Evolutionary conservation across 1,139 yeast genomes (phyloP), one percentile per base, ranked within the genome.

Genomic region (Lodderomyces metapsilosis): DNA sequence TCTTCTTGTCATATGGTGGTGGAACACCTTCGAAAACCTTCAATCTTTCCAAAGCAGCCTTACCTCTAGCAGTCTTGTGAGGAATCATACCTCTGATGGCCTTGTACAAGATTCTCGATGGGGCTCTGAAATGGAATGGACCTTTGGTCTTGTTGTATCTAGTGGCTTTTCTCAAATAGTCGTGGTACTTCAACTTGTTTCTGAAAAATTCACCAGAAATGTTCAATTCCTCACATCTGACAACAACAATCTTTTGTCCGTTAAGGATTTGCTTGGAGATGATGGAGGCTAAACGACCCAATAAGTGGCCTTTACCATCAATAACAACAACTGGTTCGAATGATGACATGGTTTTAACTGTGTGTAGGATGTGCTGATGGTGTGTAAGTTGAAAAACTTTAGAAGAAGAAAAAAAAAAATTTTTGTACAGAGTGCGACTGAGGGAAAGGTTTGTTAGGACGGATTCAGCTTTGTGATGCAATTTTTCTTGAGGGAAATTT

Each of bases 101-200:
- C 87, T 92, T 92, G 94, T 89, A 91, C 78, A 92, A 88, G 78
- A 92, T 89, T 82, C 98, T 89, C 54, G 98, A 89, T 75, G 98
- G 99, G 54, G 99, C 99, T 80, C 98, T 92, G 96, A 92, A 92
- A 76, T 92, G 99, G 98, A 92, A 94, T 71, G 98, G 98, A 80
- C 98, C 99, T 74, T 89, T 88, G 66, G 82, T 84, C 81, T 89
- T 89, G 95, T 92, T 92, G 92, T 76, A 92, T 80, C 96, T 88
- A 71, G 98, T 88, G 64, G 95, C 87, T 84, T 92, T 92, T 85
- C 98, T 91, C 76, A 92, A 87, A 91, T 91, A 92, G 75, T 95
- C 98, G 77, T 91, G 97, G 92, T 88, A 92, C 88, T 92, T 92
- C 76, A 91, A 85, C 82, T 92, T 92, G 85, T 92, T 89, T 83